phyloP scores from a whole-genome alignment of 2,329 filamentous ascomycete species.

The Talaromyces atroroseus region DNA sequence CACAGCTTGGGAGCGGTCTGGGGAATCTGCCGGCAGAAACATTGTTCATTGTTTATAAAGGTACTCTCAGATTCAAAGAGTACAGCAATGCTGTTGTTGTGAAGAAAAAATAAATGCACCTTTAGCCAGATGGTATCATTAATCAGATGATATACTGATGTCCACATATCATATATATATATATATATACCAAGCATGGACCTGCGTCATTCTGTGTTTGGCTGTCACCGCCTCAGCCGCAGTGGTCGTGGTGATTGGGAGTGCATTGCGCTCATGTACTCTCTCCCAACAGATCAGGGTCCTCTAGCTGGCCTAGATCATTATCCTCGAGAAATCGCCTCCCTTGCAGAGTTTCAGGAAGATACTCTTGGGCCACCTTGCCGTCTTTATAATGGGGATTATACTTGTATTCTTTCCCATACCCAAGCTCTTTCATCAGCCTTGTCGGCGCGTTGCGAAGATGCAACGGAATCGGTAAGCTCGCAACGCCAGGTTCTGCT shows the following conservation, averaged over 20 bases:
- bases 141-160: not conserved
- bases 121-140: not conserved
- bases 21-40: constrained; percentile 4
- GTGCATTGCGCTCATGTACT: not conserved
- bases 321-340: constrained; percentile 70
- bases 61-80: not conserved
- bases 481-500: constrained; percentile 75
- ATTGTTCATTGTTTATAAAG: not conserved
- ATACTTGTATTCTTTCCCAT: constrained; percentile 91
- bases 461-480: constrained; percentile 77
- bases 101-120: not conserved
- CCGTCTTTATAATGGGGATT: constrained; percentile 86
- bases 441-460: constrained; percentile 86
- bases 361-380: constrained; percentile 76
- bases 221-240: not conserved
- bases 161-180: not conserved
- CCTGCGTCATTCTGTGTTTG: not conserved
- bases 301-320: constrained; percentile 73
- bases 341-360: constrained; percentile 70
- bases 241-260: not conserved
- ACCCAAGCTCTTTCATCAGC: constrained; percentile 88
- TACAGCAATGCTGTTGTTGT: not conserved
- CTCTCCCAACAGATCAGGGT: constrained; percentile 53
- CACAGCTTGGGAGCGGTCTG: not conserved
- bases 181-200: too few relatives aligned